Conservation (phyloP, 2,329 filamentous ascomycete species). For the Trichoderma endophyticum region DNA sequence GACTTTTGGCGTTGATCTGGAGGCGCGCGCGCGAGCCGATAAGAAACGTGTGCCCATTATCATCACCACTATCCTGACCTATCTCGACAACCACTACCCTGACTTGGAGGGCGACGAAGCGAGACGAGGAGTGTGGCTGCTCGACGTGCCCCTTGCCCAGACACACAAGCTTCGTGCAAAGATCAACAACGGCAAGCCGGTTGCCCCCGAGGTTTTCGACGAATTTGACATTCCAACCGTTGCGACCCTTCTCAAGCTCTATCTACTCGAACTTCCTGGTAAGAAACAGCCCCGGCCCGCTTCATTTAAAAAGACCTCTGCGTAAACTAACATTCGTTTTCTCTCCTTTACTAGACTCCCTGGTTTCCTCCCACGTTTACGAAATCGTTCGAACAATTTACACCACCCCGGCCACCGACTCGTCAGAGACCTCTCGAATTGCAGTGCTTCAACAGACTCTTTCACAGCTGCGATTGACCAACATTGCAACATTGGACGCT, state of each 20-base stretch:
- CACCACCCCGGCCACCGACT: slow-evolving; percentile 72
- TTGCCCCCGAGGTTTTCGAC: slow-evolving; percentile 71
- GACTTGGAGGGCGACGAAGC: slow-evolving; percentile 96
- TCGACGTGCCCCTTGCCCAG: slow-evolving; percentile 81
- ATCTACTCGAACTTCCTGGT: slow-evolving; percentile 92
- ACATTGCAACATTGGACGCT: slow-evolving; percentile 97
- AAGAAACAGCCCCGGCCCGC: slow-evolving; percentile 34
- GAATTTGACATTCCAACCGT: slow-evolving; percentile 94
- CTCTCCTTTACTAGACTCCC: slow-evolving; percentile 65
- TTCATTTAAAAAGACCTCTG: background rate
- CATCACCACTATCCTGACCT: slow-evolving; percentile 89
- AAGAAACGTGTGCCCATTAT: slow-evolving; percentile 92
- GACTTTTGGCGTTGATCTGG: slow-evolving; percentile 97
- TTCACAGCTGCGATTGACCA: slow-evolving; percentile 88
- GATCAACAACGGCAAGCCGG: slow-evolving; percentile 82
- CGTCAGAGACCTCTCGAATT: slow-evolving; percentile 73
- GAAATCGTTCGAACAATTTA: slow-evolving; percentile 99
- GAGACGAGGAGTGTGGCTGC: slow-evolving; percentile 86
- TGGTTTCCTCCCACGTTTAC: slow-evolving; percentile 96
- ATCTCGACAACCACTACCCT: slow-evolving; percentile 93
- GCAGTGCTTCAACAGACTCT: slow-evolving; percentile 94
- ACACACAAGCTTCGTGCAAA: slow-evolving; percentile 79
- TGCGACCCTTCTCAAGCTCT: slow-evolving; percentile 88
- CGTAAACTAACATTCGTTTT: background rate
- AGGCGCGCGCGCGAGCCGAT: slow-evolving; percentile 87